Evolutionary conservation across 2,329 filamentous ascomycete species (phyloP).

Genomic region (Colletotrichum agaves): DNA sequence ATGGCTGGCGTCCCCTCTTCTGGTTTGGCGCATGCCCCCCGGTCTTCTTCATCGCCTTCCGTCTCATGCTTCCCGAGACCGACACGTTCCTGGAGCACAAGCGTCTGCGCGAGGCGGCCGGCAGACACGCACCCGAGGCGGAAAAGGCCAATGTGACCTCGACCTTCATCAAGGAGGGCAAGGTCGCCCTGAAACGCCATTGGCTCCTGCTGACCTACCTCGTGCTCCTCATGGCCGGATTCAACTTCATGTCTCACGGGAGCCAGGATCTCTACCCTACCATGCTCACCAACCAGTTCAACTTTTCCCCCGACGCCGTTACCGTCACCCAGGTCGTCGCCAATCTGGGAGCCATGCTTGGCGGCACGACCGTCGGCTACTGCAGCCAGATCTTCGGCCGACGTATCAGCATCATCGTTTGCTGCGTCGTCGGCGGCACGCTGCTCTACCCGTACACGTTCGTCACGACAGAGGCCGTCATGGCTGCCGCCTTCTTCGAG

Average conservation of each 20-base stretch:
- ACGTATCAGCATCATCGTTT: slow-evolving; percentile 74
- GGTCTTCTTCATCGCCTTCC: slow-evolving; percentile 81
- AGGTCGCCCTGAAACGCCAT: slow-evolving; percentile 80
- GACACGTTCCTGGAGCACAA: slow-evolving; percentile 75
- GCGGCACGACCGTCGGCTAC: slow-evolving; percentile 76
- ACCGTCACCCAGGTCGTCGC: slow-evolving; percentile 79
- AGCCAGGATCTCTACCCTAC: slow-evolving; percentile 73
- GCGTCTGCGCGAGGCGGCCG: slow-evolving; percentile 63
- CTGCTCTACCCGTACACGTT: slow-evolving; percentile 88
- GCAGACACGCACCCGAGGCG: slow-evolving; percentile 14
- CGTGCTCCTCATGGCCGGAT: slow-evolving; percentile 87
- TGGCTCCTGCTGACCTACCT: slow-evolving; percentile 85
- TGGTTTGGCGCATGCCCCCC: slow-evolving; percentile 91
- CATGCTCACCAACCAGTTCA: slow-evolving; percentile 67
- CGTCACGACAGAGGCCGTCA: slow-evolving; percentile 68
- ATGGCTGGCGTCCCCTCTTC: slow-evolving; percentile 86
- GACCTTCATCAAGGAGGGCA: slow-evolving; percentile 80
- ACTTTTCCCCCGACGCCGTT: slow-evolving; percentile 63
- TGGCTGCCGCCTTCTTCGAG: slow-evolving; percentile 86
- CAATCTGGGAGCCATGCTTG: slow-evolving; percentile 75
- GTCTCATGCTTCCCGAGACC: slow-evolving; percentile 83
- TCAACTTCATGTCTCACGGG: slow-evolving; percentile 92
- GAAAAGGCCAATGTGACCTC: slow-evolving; percentile 61
- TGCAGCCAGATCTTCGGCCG: slow-evolving; percentile 76
- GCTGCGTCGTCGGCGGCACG: slow-evolving; percentile 74